Evolutionary conservation across 306 rosid genomes (phyloP), one percentile per base, ranked within the genome.

Genomic region (Gastrolobium villosum): DNA sequence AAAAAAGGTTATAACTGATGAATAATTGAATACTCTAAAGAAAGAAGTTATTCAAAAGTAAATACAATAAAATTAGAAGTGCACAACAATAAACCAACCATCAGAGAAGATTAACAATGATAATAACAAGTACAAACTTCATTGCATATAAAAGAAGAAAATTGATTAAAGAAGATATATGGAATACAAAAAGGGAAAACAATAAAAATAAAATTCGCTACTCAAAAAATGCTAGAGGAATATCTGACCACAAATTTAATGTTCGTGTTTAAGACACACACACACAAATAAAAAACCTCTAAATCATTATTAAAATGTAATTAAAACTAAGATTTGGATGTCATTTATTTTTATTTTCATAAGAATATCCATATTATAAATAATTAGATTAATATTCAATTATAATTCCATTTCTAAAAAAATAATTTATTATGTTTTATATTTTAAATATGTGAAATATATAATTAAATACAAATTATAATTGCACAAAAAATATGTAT

Each of bases 61-160:
- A 11, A 54, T 10, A 63, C 14, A 7, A 63, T 3, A 49, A 56
- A 71, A 50, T 11, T 30, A 35, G 45, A 10, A 32, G 30, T 31
- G 50, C 30, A 79, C 28, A 63, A 36, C 55, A 36, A 36, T 34
- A 5, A 11, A 56, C 59, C 49, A 60, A 63, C 13, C 20, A 62
- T 76, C 53, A 76, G 36, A 43, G 26, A 36, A 70, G 32, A 28
- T 31, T 52, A 36, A 31, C 26, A 74, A 14, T 44, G 6, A 34
- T 60, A 64, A 50, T n/a, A 40, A 26, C 70, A 39, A 15, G 4
- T 62, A 37, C 45, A 36, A 14, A 37, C 45, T 9, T 43, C 35
- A 65, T 65, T 43, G 20, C 72, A 39, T 40, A 39, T 40, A 64
- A 64, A 60, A 5, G 43, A 10, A 59, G 34, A 40, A 64, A 64